phyloP scores from a whole-genome alignment of 2,329 filamentous ascomycete species.

The Thielaviopsis punctulata region DNA sequence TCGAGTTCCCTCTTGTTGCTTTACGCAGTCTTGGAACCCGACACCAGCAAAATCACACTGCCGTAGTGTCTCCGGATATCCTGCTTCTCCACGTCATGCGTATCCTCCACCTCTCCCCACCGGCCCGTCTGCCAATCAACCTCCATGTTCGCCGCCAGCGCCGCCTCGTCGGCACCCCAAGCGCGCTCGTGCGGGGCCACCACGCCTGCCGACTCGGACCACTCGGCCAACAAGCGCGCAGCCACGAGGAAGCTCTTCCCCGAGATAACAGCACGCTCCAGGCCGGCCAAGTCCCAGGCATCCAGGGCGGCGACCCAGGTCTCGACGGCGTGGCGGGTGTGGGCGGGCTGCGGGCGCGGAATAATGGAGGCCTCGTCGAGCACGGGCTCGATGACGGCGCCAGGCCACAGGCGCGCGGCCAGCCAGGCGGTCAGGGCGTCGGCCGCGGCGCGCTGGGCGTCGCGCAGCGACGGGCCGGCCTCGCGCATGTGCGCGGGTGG shows the following conservation, averaged over 20 bases:
- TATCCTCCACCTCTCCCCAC: constrained; percentile 97
- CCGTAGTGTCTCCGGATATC: constrained; percentile 78
- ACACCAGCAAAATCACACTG: constrained; percentile 67
- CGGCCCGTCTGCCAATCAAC: constrained; percentile 76
- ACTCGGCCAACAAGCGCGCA: constrained; percentile 63
- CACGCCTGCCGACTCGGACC: constrained; percentile 52
- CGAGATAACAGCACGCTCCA: constrained; percentile 70
- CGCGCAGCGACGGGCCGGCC: constrained; percentile 37
- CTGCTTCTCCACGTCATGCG: constrained; percentile 88
- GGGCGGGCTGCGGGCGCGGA: constrained; percentile 53
- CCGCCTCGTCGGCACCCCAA: constrained; percentile 74
- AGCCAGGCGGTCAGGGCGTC: constrained; percentile 56
- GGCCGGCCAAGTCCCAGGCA: constrained; percentile 66
- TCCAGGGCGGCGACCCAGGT: constrained; percentile 60
- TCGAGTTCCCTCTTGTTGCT: too few species aligned
- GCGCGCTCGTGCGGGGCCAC: constrained; percentile 18
- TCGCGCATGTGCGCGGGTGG: constrained; percentile 28
- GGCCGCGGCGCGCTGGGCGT: constrained; percentile 53
- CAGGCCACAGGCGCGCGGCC: constrained; percentile 63
- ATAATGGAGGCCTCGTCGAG: constrained; percentile 64
- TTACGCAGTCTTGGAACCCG: constrained; percentile 26
- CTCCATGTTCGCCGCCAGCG: constrained; percentile 61
- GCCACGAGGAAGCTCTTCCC: constrained; percentile 75
- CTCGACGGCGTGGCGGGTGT: constrained; percentile 59
- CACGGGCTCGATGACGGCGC: constrained; percentile 60